phyloP scores from a whole-genome alignment of 306 rosid genomes.

The Vigna hirtella region DNA sequence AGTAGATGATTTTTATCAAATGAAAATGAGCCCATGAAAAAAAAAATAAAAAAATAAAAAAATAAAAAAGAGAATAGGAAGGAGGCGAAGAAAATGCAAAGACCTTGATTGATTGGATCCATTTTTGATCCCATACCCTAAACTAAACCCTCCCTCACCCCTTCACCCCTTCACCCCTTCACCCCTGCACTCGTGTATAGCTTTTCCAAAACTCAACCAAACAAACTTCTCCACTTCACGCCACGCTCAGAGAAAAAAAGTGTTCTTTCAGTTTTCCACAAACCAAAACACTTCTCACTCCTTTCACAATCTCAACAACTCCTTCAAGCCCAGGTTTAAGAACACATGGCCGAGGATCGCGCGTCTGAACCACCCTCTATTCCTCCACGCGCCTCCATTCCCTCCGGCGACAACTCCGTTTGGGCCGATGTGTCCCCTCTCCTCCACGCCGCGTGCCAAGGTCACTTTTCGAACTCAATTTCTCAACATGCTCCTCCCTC shows the following conservation, averaged over 20 bases:
- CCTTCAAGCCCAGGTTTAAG: neutral
- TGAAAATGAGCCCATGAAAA: neutral
- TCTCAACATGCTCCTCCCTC: neutral
- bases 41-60: neutral
- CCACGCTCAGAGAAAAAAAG: neutral
- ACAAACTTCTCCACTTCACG: neutral
- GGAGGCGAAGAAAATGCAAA: neutral
- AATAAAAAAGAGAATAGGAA: neutral
- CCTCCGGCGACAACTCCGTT: constrained; percentile 74
- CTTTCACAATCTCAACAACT: neutral
- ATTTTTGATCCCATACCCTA: constrained; percentile 1
- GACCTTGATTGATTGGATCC: constrained; percentile 4
- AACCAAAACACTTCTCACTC: neutral
- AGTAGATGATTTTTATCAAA: too few relatives aligned
- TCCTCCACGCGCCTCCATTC: constrained; percentile 62
- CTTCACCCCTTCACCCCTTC: neutral
- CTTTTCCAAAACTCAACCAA: neutral
- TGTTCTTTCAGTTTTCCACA: neutral
- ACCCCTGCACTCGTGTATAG: neutral
- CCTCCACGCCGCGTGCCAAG: constrained; percentile 81
- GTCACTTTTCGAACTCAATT: constrained; percentile 47
- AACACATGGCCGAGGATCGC: constrained; percentile 43
- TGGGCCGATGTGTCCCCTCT: constrained; percentile 93
- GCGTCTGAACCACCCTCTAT: constrained; percentile 43
- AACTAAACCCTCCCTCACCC: constrained; percentile 23